phyloP scores from a whole-genome alignment of 2,329 filamentous ascomycete genomes.

The Thelonectria blattea region DNA sequence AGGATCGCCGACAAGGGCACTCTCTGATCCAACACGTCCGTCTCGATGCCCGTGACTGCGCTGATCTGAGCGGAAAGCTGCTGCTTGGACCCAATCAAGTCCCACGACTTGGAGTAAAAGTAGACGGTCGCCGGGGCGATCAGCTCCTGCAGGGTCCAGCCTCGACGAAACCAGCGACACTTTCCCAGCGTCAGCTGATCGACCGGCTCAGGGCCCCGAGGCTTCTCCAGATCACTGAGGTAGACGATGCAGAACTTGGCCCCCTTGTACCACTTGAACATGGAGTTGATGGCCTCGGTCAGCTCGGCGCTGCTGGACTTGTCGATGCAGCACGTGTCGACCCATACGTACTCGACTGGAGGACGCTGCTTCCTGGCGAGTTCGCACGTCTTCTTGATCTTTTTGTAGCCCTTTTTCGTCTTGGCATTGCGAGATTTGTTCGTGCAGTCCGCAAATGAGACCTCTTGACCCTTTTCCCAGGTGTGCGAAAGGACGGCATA shows the following conservation, averaged over 20 bases:
- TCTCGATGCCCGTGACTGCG: constrained; percentile 1
- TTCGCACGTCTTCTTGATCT: constrained; percentile 4
- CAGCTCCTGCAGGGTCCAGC: constrained; percentile 5
- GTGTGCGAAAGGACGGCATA: constrained; percentile 8
- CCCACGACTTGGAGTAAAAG: constrained; percentile 3
- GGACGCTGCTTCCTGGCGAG: not conserved
- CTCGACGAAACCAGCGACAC: constrained; percentile 3
- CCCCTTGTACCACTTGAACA: constrained; percentile 30
- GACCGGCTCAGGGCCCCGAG: not conserved
- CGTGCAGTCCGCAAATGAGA: not conserved
- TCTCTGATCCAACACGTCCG: not conserved
- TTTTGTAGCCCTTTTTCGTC: constrained; percentile 1
- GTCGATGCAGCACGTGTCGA: constrained; percentile 9
- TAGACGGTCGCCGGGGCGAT: not conserved
- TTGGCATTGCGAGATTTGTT: not conserved
- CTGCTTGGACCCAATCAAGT: not conserved
- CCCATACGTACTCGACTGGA: constrained; percentile 16
- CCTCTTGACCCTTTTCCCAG: constrained; percentile 1
- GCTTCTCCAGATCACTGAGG: constrained; percentile 23
- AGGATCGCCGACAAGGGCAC: not conserved
- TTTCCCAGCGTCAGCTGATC: not conserved
- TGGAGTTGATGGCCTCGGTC: constrained; percentile 38
- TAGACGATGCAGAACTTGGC: constrained; percentile 35
- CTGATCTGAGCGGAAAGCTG: constrained; percentile 4
- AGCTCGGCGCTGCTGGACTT: constrained; percentile 32